Base-by-base conservation (phyloP, 2,329 filamentous ascomycete genomes). In the Nigrospora oryzae region DNA sequence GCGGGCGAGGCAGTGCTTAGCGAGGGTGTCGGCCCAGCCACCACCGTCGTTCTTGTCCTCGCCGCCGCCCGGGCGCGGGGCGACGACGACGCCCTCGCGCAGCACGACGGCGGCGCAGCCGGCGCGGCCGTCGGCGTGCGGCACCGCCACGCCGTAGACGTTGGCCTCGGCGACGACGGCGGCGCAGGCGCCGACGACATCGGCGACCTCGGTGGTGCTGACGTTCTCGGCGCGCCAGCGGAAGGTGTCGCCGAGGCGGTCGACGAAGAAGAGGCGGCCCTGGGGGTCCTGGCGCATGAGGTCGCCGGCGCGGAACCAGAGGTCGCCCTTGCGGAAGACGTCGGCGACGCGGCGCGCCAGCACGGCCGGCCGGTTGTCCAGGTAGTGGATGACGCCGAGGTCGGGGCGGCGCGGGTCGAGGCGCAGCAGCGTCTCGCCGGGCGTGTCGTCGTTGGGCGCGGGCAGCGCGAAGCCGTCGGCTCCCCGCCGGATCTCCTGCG, bases 371-470 rank as follows among this genome's bases (percentile, higher is more conserved):
- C 73, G 69, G 56, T 78, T 75, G 64, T 50, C 47, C 38, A 77
- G 83, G 60, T 89, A 89, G 1, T 83, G 83, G 1, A 57, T 56
- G 13, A 47, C 48, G 19, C 75, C 72, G 54, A 81, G 84, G 42
- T 77, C 71, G 31, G 71, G 66, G 0, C 77, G 71, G 13, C 79
- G 66, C 0, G 69, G 50, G 39, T 60, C 48, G 32, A 62, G 64
- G 15, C 86, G 75, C 36, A 87, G 62, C 7, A 90, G 82, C 60
- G 88, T 83, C 30, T 86, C 85, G 12, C 85, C 85, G 30, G 79
- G 69, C 32, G 23, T 28, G 23, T 81, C 77, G 53, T 83, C 84
- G 0, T 75, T 56, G 42, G 73, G 71, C 28, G 83, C 74, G 38
- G 67, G 66, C 1, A 77, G 83, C 43, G 86, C 84, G 2, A 84